phyloP scores from a whole-genome alignment of 495 filamentous ascomycete species.

The Astrocystis sublimbata region DNA sequence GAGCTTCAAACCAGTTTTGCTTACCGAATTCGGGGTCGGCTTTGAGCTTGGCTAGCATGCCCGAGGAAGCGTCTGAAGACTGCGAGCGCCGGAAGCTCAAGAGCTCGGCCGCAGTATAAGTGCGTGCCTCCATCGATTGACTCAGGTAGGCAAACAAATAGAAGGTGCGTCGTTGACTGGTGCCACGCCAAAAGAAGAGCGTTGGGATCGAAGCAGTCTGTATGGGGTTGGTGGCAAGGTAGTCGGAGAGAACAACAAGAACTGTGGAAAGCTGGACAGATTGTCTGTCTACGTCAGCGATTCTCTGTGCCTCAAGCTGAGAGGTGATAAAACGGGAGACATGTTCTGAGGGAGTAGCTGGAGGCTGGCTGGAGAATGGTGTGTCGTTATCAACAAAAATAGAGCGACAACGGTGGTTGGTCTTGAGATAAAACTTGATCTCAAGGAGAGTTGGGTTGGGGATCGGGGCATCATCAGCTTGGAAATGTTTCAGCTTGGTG shows the following conservation, averaged over 20 bases:
- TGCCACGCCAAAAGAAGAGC: constrained; percentile 34
- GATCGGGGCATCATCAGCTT: constrained; percentile 13
- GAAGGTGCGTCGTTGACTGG: constrained; percentile 29
- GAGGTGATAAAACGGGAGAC: constrained; percentile 33
- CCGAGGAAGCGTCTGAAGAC: not conserved
- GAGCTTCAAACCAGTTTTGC: constrained; percentile 1
- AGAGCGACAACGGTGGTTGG: constrained; percentile 8
- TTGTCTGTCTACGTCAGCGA: constrained; percentile 26
- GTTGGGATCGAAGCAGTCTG: constrained; percentile 22
- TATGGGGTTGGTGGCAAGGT: constrained; percentile 15
- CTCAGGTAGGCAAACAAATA: constrained; percentile 35
- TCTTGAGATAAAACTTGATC: constrained; percentile 21
- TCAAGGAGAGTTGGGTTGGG: constrained; percentile 2
- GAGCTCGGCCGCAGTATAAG: constrained; percentile 42
- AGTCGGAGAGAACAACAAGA: constrained; percentile 25
- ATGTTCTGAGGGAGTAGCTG: not conserved
- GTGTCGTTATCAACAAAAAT: constrained; percentile 6
- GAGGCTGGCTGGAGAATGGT: not conserved
- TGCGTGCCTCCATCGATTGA: constrained; percentile 35
- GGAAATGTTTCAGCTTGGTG: constrained; percentile 14
- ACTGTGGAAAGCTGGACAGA: constrained; percentile 25
- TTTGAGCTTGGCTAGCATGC: constrained; percentile 22
- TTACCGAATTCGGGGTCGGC: constrained; percentile 38
- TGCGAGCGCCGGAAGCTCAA: constrained; percentile 28
- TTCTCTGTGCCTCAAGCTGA: constrained; percentile 39